Evolutionary conservation across 306 rosid species (phyloP).

Genomic region (Casuarina glauca): DNA sequence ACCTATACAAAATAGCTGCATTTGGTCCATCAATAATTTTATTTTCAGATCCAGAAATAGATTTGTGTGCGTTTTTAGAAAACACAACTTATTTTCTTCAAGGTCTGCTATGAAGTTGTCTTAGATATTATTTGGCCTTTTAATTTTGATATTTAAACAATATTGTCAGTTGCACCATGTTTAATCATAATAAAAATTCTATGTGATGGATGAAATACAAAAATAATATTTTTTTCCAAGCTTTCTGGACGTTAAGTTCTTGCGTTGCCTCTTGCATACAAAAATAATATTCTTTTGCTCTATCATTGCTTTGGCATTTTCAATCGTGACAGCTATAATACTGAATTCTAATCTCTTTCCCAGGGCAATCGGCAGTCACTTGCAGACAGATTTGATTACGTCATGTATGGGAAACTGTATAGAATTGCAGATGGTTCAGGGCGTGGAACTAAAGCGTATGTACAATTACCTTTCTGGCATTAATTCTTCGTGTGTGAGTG

Average conservation of each 20-base stretch:
- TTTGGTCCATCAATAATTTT: too few relatives aligned
- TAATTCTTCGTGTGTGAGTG: too few relatives aligned
- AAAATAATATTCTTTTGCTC: too few relatives aligned
- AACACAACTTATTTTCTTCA: too few relatives aligned
- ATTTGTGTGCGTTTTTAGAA: too few relatives aligned
- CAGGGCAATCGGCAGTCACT: slow-evolving; percentile 15
- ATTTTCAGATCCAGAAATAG: too few relatives aligned
- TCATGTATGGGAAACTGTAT: slow-evolving; percentile 90
- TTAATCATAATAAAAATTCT: neutral
- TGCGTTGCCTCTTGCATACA: neutral
- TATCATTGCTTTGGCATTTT: neutral
- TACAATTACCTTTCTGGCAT: too few relatives aligned
- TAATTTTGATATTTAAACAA: neutral
- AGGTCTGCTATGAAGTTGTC: too few relatives aligned
- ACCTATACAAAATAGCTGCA: too few relatives aligned
- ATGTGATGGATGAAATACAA: neutral
- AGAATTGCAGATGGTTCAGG: slow-evolving; percentile 75
- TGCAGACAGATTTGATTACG: slow-evolving; percentile 85
- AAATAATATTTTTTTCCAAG: neutral
- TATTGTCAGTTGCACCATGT: neutral
- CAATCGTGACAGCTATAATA: slow-evolving; percentile 11
- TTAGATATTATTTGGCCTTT: too few relatives aligned
- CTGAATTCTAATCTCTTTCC: slow-evolving; percentile 12
- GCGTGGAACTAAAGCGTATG: slow-evolving; percentile 64
- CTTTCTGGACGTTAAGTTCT: neutral